These are phyloP conservation scores for Triangularia verruculosa DNA, from an alignment of 2,329 filamentous ascomycete species.

Conservation along the genomic window DNA sequence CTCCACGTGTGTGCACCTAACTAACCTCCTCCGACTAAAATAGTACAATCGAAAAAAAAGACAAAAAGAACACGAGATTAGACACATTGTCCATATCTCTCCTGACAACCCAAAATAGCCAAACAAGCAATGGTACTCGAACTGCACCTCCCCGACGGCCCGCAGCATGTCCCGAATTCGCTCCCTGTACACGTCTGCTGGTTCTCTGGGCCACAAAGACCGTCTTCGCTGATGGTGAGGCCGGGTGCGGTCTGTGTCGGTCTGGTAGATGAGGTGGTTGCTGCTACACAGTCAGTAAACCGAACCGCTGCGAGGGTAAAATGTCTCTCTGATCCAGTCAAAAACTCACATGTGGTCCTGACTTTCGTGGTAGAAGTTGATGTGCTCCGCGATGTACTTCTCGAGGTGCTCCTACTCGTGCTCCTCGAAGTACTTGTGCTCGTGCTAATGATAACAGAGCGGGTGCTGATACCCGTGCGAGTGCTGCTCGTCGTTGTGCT, in stretches of 20 bases:
- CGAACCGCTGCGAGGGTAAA: not conserved
- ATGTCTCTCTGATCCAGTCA: too few species aligned
- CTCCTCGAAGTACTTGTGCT: not conserved
- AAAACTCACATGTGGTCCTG: not conserved
- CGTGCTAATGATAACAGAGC: not conserved
- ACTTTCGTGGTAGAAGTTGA: not conserved
- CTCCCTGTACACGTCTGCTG: conserved; percentile 26
- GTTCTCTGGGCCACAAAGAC: conserved; percentile 22
- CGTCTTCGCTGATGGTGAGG: conserved; percentile 22
- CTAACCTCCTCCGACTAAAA: not conserved
- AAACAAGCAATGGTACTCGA: conserved; percentile 24
- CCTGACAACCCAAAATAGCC: conserved; percentile 25
- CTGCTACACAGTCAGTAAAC: not conserved
- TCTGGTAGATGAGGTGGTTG: conserved; percentile 3
- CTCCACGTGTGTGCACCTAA: not conserved
- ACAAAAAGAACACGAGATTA: not conserved
- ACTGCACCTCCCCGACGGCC: conserved; percentile 19
- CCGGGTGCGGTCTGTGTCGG: conserved; percentile 10
- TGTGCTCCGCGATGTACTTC: not conserved
- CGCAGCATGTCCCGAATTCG: conserved; percentile 26
- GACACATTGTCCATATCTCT: conserved; percentile 24
- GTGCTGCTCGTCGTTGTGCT: not conserved
- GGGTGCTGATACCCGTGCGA: not conserved
- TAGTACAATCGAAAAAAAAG: not conserved
- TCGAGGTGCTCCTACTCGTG: not conserved